Conservation (phyloP, 176 grass and related monocot species). For the Rhynchospora tenuis region DNA sequence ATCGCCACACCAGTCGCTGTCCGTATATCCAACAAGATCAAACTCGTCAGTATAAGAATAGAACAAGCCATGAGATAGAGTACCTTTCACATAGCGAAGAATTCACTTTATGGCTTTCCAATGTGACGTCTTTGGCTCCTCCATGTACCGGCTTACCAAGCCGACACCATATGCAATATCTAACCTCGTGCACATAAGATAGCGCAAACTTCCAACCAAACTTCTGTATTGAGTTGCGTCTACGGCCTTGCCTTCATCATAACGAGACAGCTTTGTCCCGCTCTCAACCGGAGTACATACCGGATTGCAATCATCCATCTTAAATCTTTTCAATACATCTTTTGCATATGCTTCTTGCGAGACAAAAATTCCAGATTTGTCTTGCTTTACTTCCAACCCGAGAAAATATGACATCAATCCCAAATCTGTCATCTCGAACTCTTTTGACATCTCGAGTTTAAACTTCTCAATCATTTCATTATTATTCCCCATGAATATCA, state of each 20-base stretch:
- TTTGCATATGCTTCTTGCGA: not conserved
- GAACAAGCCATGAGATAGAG: not conserved
- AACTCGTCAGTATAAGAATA: not conserved
- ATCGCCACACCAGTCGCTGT: not conserved
- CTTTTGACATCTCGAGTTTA: not conserved
- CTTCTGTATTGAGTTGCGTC: not conserved
- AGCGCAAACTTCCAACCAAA: not conserved
- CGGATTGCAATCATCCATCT: not conserved
- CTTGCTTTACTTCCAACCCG: not conserved
- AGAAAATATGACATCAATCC: not conserved
- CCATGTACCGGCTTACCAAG: not conserved
- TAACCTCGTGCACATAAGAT: not conserved
- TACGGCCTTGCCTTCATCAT: not conserved
- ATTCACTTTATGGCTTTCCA: not conserved
- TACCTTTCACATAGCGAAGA: no score
- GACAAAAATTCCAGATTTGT: not conserved
- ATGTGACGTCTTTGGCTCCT: not conserved
- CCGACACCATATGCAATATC: not conserved
- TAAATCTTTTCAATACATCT: not conserved
- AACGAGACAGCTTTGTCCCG: not conserved
- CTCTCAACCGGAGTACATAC: not conserved
- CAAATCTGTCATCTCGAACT: slow-evolving; percentile 11
- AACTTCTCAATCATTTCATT: not conserved
- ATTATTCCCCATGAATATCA: not conserved
- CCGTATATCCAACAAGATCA: not conserved